Evolutionary conservation across 2,329 filamentous ascomycete species (phyloP).

Genomic region (Colletotrichum sansevieriae): DNA sequence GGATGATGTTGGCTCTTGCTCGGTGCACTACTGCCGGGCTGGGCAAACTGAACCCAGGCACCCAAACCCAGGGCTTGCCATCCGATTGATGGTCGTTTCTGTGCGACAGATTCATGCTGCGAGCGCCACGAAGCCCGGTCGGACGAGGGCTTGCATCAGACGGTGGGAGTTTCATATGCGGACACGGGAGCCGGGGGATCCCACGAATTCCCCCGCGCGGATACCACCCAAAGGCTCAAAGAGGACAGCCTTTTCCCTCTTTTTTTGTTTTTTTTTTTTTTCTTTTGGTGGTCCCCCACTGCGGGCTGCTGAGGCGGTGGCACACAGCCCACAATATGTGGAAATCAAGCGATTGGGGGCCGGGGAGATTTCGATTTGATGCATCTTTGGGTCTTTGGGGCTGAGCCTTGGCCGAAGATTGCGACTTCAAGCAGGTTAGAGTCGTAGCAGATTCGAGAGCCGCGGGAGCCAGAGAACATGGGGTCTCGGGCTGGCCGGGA

Average conservation of each 20-base stretch:
- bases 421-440: not conserved
- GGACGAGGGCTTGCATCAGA: slow-evolving; percentile 39
- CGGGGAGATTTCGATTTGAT: not conserved
- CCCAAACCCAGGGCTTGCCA: slow-evolving; percentile 10
- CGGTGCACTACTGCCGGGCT: slow-evolving; percentile 15
- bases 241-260: not conserved
- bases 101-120: slow-evolving; percentile 39
- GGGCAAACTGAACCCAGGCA: not conserved
- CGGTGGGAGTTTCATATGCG: slow-evolving; percentile 38
- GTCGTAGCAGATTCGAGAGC: not conserved
- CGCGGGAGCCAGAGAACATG: slow-evolving; percentile 13
- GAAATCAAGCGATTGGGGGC: slow-evolving; percentile 15
- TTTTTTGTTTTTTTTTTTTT: not conserved
- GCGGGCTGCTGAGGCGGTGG: not conserved
- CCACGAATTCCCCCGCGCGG: not conserved
- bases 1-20: not conserved
- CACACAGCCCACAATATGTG: slow-evolving; percentile 17
- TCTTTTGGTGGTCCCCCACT: not conserved
- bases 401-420: slow-evolving; percentile 2
- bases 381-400: not conserved
- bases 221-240: not conserved
- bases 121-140: slow-evolving; percentile 33
- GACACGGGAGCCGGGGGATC: slow-evolving; percentile 19
- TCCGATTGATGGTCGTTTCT: slow-evolving; percentile 36
- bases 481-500: slow-evolving; percentile 33